These are phyloP conservation scores for Vaccinium corymbosum DNA, from an alignment of 148 eudicot species.

Conservation along the genomic window DNA sequence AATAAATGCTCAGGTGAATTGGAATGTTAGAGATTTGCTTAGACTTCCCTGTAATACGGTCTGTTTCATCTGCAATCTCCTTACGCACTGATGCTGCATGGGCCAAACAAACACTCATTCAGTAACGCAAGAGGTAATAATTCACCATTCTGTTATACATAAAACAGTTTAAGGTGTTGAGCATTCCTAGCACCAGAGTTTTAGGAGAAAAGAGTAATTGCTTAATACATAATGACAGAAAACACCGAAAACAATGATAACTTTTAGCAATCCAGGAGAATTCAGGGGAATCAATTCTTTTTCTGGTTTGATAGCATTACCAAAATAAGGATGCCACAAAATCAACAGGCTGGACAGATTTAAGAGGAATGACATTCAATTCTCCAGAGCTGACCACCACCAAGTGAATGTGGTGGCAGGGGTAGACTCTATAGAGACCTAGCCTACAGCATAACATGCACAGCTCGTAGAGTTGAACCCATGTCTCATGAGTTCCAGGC, in stretches of 20 bases:
- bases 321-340: not conserved
- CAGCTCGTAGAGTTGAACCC: not conserved
- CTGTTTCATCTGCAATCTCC: conserved; percentile 96
- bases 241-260: not conserved
- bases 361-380: not conserved
- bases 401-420: not conserved
- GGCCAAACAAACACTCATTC: conserved; percentile 5
- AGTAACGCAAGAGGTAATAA: not conserved
- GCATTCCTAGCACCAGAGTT: not conserved
- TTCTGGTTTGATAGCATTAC: not conserved
- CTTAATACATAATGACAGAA: not conserved
- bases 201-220: not conserved
- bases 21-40: conserved; percentile 93
- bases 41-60: conserved; percentile 85
- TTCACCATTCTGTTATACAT: not conserved
- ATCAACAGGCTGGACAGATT: not conserved
- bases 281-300: not conserved
- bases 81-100: conserved; percentile 87
- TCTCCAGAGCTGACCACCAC: not conserved
- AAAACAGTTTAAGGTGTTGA: not conserved
- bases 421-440: not conserved
- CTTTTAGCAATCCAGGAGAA: not conserved
- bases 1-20: conserved; percentile 94
- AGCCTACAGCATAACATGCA: not conserved
- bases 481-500: not conserved